Evolutionary conservation across 73 alveolate species (phyloP), one percentile per base, ranked within the genome.

Genomic region (Paramecium tetraurelia): DNA sequence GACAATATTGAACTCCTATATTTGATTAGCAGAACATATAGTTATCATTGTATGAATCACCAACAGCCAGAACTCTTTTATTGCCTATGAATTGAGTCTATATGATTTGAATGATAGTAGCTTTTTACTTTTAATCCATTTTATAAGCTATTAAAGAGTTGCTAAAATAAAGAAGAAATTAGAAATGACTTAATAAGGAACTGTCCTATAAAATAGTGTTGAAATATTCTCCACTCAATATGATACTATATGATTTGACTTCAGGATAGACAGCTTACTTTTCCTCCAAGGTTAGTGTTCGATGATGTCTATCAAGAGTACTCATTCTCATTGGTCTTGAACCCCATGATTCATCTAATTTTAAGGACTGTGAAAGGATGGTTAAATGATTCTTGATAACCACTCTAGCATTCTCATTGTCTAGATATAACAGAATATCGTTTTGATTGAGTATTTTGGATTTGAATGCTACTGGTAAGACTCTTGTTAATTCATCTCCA

Each of bases 401-500:
- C 7, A 80, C 48, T 48, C 57, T 80, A 4, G 72, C 72, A 44
- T 41, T 80, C n/a, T 80, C 90, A 16, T 40, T 31, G 7, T 80
- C 90, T 41, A 80, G 20, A 18, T 80, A 31, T 38, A 80, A 24
- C 22, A 80, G 7, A 3, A 48, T 44, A 22, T 80, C 90, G 8
- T 71, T 31, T 44, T 22, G 18, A 44, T 71, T 46, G 16, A 89
- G 57, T 40, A 89, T 40, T 44, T 85, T 53, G 31, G 72, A 69
- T 31, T 70, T 89, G 11, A 41, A 89, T 14, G 94, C 94, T 5
- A 83, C 70, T 3, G 94, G 94, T 21, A 89, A 58, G 1, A 83
- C 94, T 69, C 87, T 40, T 35, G 58, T 22, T 58, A 71, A 89
- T 12, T 89, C 86, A 71, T 89, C 94, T 71, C 94, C 94, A 43